These are phyloP conservation scores for Hypoxylon sp. DNA, from an alignment of 2,329 filamentous ascomycete species.

Conservation along the genomic window DNA sequence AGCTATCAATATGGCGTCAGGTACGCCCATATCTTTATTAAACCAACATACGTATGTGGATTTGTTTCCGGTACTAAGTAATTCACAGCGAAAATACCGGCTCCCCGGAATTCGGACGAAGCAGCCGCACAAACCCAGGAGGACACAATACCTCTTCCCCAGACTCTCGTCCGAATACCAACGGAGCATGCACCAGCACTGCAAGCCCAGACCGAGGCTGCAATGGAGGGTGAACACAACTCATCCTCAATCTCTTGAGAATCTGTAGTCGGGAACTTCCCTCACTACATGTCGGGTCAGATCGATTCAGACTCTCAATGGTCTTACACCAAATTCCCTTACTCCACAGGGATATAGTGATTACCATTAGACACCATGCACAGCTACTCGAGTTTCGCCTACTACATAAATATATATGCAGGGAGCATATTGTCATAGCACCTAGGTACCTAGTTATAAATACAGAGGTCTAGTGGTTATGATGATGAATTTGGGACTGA, in stretches of 20 bases:
- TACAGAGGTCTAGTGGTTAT: constrained; percentile 15
- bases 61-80: constrained; percentile 32
- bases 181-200: constrained; percentile 80
- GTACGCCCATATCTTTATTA: constrained; percentile 63
- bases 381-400: not conserved
- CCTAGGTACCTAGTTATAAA: constrained; percentile 6
- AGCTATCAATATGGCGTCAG: constrained; percentile 88
- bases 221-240: constrained; percentile 61
- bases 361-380: constrained; percentile 1
- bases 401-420: not conserved
- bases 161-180: constrained; percentile 87
- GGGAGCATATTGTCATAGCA: not conserved
- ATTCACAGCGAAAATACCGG: constrained; percentile 76
- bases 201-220: constrained; percentile 71
- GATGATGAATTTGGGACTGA: constrained; percentile 1
- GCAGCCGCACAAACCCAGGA: constrained; percentile 56
- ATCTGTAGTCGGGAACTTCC: constrained; percentile 8
- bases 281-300: constrained; percentile 6
- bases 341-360: constrained; percentile 4
- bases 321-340: not conserved
- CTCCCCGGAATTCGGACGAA: constrained; percentile 63
- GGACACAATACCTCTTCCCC: constrained; percentile 72
- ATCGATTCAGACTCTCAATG: constrained; percentile 7
- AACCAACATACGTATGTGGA: not conserved
- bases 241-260: constrained; percentile 39